phyloP scores from a whole-genome alignment of 2,329 filamentous ascomycete species.

The Raffaelea deltoideospora region DNA sequence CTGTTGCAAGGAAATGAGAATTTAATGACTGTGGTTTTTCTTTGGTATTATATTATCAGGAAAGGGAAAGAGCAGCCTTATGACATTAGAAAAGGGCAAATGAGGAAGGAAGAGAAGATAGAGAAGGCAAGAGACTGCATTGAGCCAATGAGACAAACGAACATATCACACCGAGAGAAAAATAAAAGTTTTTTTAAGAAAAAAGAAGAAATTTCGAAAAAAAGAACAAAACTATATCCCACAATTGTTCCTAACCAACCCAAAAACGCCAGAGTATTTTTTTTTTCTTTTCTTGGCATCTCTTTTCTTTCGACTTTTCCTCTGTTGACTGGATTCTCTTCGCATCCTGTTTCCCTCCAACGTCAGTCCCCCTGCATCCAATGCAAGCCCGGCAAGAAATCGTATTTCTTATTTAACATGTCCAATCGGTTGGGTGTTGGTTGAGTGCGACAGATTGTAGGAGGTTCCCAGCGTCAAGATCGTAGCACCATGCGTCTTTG shows the following conservation, averaged over 20 bases:
- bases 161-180: no score
- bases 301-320: neutral
- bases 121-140: neutral
- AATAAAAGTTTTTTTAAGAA: neutral
- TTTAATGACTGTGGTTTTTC: neutral
- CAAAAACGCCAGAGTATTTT: conserved; percentile 4
- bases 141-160: no score
- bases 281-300: conserved; percentile 1
- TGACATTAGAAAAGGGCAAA: neutral
- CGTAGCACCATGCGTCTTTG: no score
- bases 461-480: no score
- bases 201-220: neutral
- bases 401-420: no score
- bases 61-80: neutral
- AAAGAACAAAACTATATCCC: neutral
- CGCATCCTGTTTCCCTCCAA: no score
- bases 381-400: no score
- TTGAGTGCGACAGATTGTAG: no score
- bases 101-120: neutral
- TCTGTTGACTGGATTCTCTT: neutral
- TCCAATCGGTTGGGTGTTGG: no score
- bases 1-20: neutral
- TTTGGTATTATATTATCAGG: no score
- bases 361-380: no score
- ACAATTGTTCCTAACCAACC: conserved; percentile 4